Evolutionary conservation across 1,284 basidiomycete species (phyloP).

Genomic region (Pisolithus thermaeus): DNA sequence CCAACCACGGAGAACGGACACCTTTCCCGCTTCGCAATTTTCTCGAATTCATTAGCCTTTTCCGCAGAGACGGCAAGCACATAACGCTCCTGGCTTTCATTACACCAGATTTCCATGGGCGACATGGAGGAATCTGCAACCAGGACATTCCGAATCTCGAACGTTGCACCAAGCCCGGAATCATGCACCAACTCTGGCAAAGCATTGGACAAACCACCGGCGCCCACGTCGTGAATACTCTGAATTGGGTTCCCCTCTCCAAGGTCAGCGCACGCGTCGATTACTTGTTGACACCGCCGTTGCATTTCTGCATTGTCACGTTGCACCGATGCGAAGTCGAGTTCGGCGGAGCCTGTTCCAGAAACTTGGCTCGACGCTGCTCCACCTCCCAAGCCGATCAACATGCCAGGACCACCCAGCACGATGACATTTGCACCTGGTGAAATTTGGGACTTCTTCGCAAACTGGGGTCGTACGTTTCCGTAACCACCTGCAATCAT

Average conservation of each 20-base stretch:
- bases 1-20: conserved; percentile 94
- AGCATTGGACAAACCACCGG: conserved; percentile 95
- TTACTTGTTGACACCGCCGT: conserved; percentile 94
- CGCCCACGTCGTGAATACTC: conserved; percentile 97
- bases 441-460: conserved; percentile 70
- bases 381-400: conserved; percentile 96
- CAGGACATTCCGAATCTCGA: conserved; percentile 92
- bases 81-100: conserved; percentile 98
- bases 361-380: conserved; percentile 92
- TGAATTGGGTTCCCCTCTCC: conserved; percentile 78
- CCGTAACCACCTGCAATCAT: conserved; percentile 99
- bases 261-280: conserved; percentile 80
- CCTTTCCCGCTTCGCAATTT: conserved; percentile 82
- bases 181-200: conserved; percentile 97
- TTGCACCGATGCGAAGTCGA: conserved; percentile 98
- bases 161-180: conserved; percentile 83
- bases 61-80: conserved; percentile 81
- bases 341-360: conserved; percentile 81
- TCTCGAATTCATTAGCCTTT: conserved; percentile 58
- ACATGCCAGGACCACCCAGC: conserved; percentile 93
- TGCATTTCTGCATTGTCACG: conserved; percentile 99
- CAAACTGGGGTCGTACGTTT: conserved; percentile 80
- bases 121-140: conserved; percentile 93
- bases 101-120: conserved; percentile 99
- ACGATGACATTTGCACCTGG: conserved; percentile 87